Base-by-base conservation (phyloP, 345 rosid species). In the Heritiera littoralis region DNA sequence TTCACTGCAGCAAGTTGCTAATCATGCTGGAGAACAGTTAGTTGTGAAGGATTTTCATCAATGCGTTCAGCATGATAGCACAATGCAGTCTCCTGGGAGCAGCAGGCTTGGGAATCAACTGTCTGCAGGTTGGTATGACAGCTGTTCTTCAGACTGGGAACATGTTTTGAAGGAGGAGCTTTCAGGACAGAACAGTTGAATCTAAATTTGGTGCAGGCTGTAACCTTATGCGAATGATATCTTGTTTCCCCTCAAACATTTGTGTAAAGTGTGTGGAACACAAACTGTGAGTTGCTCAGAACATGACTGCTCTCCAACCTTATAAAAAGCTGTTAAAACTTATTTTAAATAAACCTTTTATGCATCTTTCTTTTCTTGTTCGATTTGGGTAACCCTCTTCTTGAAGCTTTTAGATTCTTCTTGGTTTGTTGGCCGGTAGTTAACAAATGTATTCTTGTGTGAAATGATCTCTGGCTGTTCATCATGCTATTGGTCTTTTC, bases 121-220 rank as follows among this genome's bases (percentile, higher is more conserved):
- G 64, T 58, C 56, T 46, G 79, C 85, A 45, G 52, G 82, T 1
- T 72, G 85, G 78, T 81, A 79, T 14, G 93, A 89, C 74, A 84
- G 80, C 74, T 82, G 84, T 54, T 78, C 90, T 61, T 89, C 91
- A 1, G 97, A 92, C 35, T 94, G 96, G 97, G 97, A 94, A 80
- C 93, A 89, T 83, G 89, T 93, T 48, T 77, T 81, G 78, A 86
- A 84, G 81, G 93, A 92, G 79, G 92, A 87, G 73, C 79, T 89
- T 74, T 68, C 72, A 0, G 86, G 74, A 72, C 75, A 81, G 72
- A 82, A 77, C 51, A 32, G 67, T 43, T 88, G 83, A 86, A 77
- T 43, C 54, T 28, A n/a, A 45, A 9, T 58, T 13, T 14, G 43
- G 23, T 75, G 69, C 6, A 58, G 23, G 69, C 55, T 71, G 43